Evolutionary conservation across 805 yeast species (phyloP).

Genomic region (Debaryomyces prosopidis): DNA sequence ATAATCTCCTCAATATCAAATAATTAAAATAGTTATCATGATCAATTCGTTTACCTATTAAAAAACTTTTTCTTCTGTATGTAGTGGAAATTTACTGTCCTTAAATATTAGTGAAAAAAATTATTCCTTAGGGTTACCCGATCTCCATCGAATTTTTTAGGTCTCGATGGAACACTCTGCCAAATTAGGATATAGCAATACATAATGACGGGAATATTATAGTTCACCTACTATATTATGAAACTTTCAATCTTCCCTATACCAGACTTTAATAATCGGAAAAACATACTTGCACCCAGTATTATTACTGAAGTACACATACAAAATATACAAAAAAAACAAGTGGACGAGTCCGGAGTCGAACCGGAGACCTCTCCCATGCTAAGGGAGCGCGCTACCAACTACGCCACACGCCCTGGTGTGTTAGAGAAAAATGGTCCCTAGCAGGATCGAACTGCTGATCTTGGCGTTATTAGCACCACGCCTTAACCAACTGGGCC

Average conservation of each 20-base stretch:
- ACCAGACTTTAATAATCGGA: no score
- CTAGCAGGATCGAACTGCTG: slow-evolving; percentile 86
- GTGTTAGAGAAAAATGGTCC: slow-evolving; percentile 47
- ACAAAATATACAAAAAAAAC: slow-evolving; percentile 14
- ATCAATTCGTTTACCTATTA: not conserved
- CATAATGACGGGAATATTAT: no score
- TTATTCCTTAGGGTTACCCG: not conserved
- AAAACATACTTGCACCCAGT: no score
- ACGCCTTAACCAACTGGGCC: slow-evolving; percentile 56
- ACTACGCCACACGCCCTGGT: slow-evolving; percentile 48
- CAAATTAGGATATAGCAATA: no score
- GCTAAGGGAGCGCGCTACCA: slow-evolving; percentile 53
- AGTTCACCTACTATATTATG: no score
- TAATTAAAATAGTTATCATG: not conserved
- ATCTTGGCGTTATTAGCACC: slow-evolving; percentile 59
- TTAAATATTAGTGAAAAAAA: not conserved
- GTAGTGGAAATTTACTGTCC: not conserved
- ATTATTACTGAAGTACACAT: no score
- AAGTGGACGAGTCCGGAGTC: slow-evolving; percentile 43
- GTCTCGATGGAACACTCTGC: not conserved
- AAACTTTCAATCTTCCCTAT: no score
- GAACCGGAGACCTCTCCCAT: slow-evolving; percentile 52
- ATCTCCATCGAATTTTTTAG: not conserved
- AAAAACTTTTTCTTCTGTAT: not conserved
- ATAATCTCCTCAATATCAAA: not conserved